Base-by-base conservation (phyloP, 768 basidiomycete species). In the Cystofilobasidium capitatum region DNA sequence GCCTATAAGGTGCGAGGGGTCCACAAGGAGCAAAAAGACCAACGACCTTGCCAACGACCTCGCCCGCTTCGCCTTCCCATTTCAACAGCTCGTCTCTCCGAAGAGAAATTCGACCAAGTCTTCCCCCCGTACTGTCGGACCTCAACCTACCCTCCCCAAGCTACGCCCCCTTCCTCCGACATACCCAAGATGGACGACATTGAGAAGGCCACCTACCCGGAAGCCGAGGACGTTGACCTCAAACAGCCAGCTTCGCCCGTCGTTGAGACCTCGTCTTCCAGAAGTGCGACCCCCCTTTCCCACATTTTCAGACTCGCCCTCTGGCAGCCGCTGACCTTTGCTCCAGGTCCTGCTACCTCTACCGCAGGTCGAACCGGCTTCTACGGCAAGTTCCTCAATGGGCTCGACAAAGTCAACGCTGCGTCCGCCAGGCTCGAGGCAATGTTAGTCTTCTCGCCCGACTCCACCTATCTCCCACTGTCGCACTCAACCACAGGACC, bases 381-480 rank as follows among this genome's bases (percentile, higher is more conserved):
- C 29, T 29, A 37, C 51, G 36, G 37, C 63, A 37, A 33, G 45
- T 36, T 47, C 29, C 57, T 51, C 24, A 13, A 33, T 2, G 22
- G 29, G 33, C 45, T 60, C 24, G 65, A 66, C 24, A 35, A 40
- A 24, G 39, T 59, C 14, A 49, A 66, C 24, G 33, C 31, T n/a
- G 58, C 37, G 58, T 44, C 58, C 16, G n/a, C 57, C 14, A 47
- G 39, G 35, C 65, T 66, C 29, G 65, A 66, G 58, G 42, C 42
- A n/a, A 66, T 59, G 65, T 45, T 47, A 2, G 65, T 66, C 10
- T n/a, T n/a, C n/a, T n/a, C n/a, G n/a, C n/a, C n/a, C n/a, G 33
- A 29, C 55, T 58, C 33, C 64, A 22, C 55, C 13, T 40, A 26
- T 16, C 8, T 1, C 26, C 54, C 14, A 29, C 55, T 40, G 12